Percentiles rank a stretch among this genome's conserved stretches.
phyloP scores from a whole-genome alignment of 805 yeast species.

The Metschnikowia cerradonensis region DNA sequence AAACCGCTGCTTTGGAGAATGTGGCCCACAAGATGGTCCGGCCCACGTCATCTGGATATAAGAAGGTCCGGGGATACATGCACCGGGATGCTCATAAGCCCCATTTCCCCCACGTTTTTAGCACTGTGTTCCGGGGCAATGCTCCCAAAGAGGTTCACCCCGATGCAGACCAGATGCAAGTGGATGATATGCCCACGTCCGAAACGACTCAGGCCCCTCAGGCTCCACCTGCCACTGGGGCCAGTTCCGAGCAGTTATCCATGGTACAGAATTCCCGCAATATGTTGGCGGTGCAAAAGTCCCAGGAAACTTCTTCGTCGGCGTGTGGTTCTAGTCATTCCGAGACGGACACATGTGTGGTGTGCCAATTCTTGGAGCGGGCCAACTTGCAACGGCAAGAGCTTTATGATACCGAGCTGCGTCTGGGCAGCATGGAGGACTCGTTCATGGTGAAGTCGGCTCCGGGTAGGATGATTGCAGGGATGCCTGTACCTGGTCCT shows the following conservation, averaged over 20 bases:
- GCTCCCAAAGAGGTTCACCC: neutral
- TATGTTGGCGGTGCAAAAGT: neutral
- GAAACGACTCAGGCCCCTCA: neutral
- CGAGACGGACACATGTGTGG: neutral
- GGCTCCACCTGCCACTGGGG: conserved; percentile 2
- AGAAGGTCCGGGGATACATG: conserved; percentile 1
- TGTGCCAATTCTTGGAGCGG: neutral
- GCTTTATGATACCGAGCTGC: neutral
- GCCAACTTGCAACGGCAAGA: neutral
- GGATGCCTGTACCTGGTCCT: too few relatives aligned
- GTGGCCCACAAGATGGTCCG: neutral
- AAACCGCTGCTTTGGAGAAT: neutral
- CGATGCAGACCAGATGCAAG: neutral
- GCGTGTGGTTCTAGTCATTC: neutral
- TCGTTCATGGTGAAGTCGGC: neutral
- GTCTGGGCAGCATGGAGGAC: neutral
- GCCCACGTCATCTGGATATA: conserved; percentile 1
- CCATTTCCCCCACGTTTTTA: neutral
- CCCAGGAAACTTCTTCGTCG: neutral
- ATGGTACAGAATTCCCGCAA: conserved; percentile 1
- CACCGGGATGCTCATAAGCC: neutral
- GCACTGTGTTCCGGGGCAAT: neutral
- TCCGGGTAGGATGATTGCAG: neutral
- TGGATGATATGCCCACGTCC: neutral
- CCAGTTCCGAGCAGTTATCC: neutral